Base-by-base conservation (phyloP, 2,329 filamentous ascomycete species). In the Coniella vitis region DNA sequence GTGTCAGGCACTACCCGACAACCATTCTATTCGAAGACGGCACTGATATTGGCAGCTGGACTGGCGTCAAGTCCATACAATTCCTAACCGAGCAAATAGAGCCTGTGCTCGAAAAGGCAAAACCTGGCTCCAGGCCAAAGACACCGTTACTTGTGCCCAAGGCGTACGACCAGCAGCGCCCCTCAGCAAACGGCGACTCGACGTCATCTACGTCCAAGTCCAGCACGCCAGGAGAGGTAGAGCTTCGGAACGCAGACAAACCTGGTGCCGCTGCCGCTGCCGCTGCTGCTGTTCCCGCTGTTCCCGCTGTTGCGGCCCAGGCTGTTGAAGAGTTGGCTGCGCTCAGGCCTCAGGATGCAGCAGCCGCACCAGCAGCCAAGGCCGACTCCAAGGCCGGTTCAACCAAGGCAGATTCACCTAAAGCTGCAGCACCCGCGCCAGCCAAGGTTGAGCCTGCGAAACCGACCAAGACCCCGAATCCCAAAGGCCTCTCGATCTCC, bases 11-110 rank as follows among this genome's bases (percentile, higher is more conserved):
- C 16, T 97, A 81, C 61, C 93, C 93, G 1, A 86, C 83, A 1
- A 86, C 94, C 38, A 70, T 81, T 19, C 71, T 97, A 10, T 96
- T 83, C 70, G 84, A 93, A 63, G 76, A 95, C 64, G 90, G 90
- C 48, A 74, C 85, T 58, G 68, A 79, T 40, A 65, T 82, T 5
- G 81, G 86, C 49, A 71, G 72, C 45, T 74, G 86, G 48, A 72
- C 72, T 14, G 90, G 89, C 31, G 74, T 73, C 31, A 87, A 86
- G 66, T 73, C 76, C 47, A 81, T 95, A 61, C 69, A 76, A 22
- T 65, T 70, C 4, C 63, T 96, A 58, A 86, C 83, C 60, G 68
- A 75, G 2, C 81, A 85, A 61, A 73, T 97, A 20, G 93, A 97
- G 67, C 73, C 80, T 51, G 79, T 78, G 8, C 70, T 97, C 36